These are phyloP conservation scores for Imleria badia DNA, from an alignment of 768 basidiomycete species.

Conservation along the genomic window DNA sequence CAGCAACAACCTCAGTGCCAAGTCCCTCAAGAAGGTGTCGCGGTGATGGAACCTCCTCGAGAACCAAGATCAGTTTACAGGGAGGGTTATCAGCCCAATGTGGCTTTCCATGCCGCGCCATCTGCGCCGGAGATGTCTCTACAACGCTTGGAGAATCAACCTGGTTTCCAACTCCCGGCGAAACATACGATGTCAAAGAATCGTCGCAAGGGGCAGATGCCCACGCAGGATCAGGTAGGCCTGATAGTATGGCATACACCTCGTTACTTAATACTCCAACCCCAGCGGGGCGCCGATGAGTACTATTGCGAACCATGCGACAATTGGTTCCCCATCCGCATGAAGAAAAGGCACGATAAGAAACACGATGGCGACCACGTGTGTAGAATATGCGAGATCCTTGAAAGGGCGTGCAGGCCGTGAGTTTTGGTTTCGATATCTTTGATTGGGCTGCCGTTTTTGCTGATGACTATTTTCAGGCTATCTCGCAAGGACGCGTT, in stretches of 20 bases:
- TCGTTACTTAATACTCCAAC: not conserved
- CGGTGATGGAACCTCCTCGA: not conserved
- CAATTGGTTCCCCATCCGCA: not conserved
- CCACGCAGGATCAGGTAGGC: not conserved
- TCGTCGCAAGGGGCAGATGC: not conserved
- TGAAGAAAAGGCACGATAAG: not conserved
- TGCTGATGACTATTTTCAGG: not conserved
- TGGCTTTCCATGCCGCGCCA: no score
- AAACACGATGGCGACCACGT: not conserved
- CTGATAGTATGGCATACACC: not conserved
- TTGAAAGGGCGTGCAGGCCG: not conserved
- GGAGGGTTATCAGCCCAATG: not conserved
- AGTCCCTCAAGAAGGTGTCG: not conserved
- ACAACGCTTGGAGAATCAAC: not conserved
- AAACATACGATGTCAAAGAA: no score
- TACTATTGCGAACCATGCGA: not conserved
- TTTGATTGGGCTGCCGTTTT: not conserved
- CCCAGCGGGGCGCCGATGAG: not conserved
- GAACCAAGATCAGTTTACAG: not conserved
- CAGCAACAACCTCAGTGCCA: not conserved
- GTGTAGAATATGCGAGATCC: not conserved
- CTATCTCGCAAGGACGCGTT: slow-evolving; percentile 1
- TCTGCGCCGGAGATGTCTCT: not conserved
- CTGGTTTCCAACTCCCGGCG: not conserved
- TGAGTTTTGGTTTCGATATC: not conserved